Evolutionary conservation across 441 rosid species (phyloP).

Genomic region (Metrosideros polymorpha): DNA sequence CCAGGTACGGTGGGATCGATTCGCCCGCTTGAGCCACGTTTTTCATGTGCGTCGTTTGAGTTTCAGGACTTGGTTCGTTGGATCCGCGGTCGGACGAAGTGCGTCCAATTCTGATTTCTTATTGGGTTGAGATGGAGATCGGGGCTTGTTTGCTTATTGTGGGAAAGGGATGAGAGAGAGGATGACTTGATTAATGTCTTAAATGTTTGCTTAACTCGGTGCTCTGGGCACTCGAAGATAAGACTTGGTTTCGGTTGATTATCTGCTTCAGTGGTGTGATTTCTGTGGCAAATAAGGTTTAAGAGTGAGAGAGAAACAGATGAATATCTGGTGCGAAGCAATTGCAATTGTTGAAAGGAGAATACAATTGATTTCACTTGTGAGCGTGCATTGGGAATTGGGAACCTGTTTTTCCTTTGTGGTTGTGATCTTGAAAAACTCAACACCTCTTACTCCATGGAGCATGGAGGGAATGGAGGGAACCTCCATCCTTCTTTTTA

Average conservation of each 20-base stretch:
- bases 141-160: not conserved
- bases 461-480: not conserved
- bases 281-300: not conserved
- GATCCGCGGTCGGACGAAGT: not conserved
- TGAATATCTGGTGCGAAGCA: not conserved
- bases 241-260: not conserved
- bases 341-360: not conserved
- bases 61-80: not conserved
- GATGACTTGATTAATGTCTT: not conserved
- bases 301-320: not conserved
- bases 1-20: constrained; percentile 37
- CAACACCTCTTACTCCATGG: not conserved
- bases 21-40: not conserved
- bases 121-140: not conserved
- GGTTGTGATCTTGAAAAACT: not conserved
- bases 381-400: not conserved
- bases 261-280: not conserved
- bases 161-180: not conserved
- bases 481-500: not conserved
- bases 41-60: not conserved
- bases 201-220: not conserved
- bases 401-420: not conserved
- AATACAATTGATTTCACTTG: not conserved
- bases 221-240: not conserved
- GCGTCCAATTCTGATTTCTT: not conserved